A percentile compares a stretch with the other conserved stretches of the same genome.
Conservation (phyloP, 23 red algal species). For the Gracilaria domingensis region DNA sequence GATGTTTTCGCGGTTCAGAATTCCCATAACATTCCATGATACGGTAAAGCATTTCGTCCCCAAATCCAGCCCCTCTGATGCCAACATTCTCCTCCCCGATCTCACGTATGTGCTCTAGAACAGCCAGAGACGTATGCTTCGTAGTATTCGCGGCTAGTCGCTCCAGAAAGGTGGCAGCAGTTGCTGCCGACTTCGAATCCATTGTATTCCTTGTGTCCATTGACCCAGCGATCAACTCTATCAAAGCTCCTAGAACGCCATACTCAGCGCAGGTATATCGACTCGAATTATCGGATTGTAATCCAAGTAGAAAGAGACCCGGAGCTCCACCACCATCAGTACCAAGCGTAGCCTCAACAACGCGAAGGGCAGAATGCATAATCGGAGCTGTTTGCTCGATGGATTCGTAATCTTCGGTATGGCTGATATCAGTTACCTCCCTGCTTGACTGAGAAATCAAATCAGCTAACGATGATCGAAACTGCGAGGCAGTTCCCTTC, state of each 20-base stretch:
- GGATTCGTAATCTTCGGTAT: background rate
- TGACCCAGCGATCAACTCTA: slow-evolving; percentile 60
- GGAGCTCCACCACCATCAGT: slow-evolving; percentile 53
- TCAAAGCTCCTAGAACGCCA: slow-evolving; percentile 45
- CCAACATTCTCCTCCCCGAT: slow-evolving; percentile 35
- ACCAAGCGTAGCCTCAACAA: slow-evolving; percentile 73
- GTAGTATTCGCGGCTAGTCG: slow-evolving; percentile 60
- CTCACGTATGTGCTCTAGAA: slow-evolving; percentile 56
- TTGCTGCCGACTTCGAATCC: slow-evolving; percentile 40
- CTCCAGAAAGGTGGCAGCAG: slow-evolving; percentile 66
- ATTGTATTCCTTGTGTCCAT: slow-evolving; percentile 30
- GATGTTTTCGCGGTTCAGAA: slow-evolving; percentile 40
- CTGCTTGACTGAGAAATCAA: slow-evolving; percentile 40
- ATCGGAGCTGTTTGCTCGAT: slow-evolving; percentile 25
- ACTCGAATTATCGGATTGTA: slow-evolving; percentile 3
- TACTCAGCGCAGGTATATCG: slow-evolving; percentile 13
- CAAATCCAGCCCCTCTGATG: slow-evolving; percentile 56
- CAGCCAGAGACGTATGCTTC: slow-evolving; percentile 45
- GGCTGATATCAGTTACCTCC: background rate
- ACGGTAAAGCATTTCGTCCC: slow-evolving; percentile 62
- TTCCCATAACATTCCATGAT: slow-evolving; percentile 38
- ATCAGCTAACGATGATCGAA: slow-evolving; percentile 56
- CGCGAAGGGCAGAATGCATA: slow-evolving; percentile 68
- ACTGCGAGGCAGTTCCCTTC: slow-evolving; percentile 55
- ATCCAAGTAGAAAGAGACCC: slow-evolving; percentile 57